These are phyloP conservation scores for Uronychia setigera DNA, from an alignment of 73 alveolate species.

Conservation along the genomic window DNA sequence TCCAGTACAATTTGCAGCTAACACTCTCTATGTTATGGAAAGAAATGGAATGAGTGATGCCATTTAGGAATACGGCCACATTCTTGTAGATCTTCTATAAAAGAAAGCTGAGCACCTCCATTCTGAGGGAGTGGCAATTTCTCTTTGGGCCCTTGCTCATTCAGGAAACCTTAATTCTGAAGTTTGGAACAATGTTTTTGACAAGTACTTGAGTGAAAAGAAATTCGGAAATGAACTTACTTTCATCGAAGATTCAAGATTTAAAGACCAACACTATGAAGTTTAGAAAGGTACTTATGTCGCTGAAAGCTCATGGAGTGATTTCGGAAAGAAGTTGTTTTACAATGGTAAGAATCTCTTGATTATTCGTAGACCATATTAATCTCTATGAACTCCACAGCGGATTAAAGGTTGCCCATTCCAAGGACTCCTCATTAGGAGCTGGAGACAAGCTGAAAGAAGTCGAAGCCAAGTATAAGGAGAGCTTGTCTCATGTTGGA, in stretches of 20 bases:
- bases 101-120: slow-evolving; percentile 30
- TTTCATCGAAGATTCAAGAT: slow-evolving; percentile 14
- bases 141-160: slow-evolving; percentile 23
- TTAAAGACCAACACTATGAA: slow-evolving; percentile 13
- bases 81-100: slow-evolving; percentile 9
- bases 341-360: not conserved
- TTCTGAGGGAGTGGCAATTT: slow-evolving; percentile 45
- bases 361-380: slow-evolving; percentile 5
- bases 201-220: not conserved
- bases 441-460: not conserved
- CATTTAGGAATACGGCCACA: slow-evolving; percentile 5
- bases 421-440: not conserved
- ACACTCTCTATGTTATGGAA: slow-evolving; percentile 27
- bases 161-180: slow-evolving; percentile 5
- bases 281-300: not conserved
- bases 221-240: not conserved
- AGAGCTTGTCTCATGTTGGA: not conserved
- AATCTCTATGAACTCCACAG: slow-evolving; percentile 21
- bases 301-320: not conserved
- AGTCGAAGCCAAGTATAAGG: not conserved
- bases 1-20: slow-evolving; percentile 48
- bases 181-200: slow-evolving; percentile 7
- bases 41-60: slow-evolving; percentile 13
- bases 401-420: not conserved
- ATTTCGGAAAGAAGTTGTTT: slow-evolving; percentile 19